phyloP scores from a whole-genome alignment of 129 eudicot genomes.

The Chrysanthemum seticuspe region DNA sequence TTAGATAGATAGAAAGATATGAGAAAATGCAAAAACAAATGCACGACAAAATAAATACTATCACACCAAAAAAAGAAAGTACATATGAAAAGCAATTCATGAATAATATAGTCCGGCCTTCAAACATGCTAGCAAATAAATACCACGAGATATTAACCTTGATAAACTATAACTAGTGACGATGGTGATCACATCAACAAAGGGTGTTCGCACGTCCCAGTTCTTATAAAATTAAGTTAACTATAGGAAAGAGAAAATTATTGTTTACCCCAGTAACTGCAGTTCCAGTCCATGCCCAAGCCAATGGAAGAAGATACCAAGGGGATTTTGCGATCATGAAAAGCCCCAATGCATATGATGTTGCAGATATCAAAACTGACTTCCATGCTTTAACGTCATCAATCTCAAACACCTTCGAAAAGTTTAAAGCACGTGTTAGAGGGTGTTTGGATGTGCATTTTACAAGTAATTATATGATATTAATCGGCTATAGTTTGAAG shows the following conservation, averaged over 20 bases:
- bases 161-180: not conserved
- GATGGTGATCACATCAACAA: not conserved
- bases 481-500: not conserved
- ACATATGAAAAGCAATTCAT: not conserved
- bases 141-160: too few relatives aligned
- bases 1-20: constrained; percentile 3
- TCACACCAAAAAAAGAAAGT: not conserved
- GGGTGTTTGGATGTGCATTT: not conserved
- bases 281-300: constrained; percentile 99
- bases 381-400: constrained; percentile 88
- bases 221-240: not conserved
- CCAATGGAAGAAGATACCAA: constrained; percentile 93
- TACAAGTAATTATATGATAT: not conserved
- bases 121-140: too few relatives aligned
- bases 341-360: constrained; percentile 83
- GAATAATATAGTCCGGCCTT: too few relatives aligned
- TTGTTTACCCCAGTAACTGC: constrained; percentile 92
- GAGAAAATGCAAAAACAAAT: constrained; percentile 9
- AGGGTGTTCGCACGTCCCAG: not conserved
- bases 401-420: constrained; percentile 82
- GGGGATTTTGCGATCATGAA: constrained; percentile 85
- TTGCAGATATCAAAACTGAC: constrained; percentile 73
- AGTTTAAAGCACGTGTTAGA: not conserved
- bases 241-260: not conserved
- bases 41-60: not conserved